Percentiles rank a stretch among this genome's conserved stretches.
phyloP scores from a whole-genome alignment of 345 rosid species.

The Gossypium anomalum region DNA sequence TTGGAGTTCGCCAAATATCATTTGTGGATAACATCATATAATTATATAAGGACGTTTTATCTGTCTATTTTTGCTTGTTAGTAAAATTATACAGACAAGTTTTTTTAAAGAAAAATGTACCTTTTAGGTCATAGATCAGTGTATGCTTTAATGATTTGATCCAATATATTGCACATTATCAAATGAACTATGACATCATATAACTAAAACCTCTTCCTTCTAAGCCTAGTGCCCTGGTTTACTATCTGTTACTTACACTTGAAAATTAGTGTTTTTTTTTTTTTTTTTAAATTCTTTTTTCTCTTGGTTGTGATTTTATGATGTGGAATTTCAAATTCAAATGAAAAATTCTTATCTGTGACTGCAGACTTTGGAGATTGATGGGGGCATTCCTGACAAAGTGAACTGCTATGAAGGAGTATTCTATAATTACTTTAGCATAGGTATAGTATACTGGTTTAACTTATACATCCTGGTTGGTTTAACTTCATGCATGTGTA shows the following conservation, averaged over 20 bases:
- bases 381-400: slow-evolving; percentile 57
- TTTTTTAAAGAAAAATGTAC: not conserved
- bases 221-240: not conserved
- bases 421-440: slow-evolving; percentile 90
- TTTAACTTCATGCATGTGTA: not conserved
- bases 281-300: not conserved
- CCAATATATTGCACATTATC: not conserved
- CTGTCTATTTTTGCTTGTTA: not conserved
- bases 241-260: not conserved
- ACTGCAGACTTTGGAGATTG: slow-evolving; percentile 57
- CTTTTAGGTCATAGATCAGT: not conserved
- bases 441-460: slow-evolving; percentile 58
- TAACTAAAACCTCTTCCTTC: not conserved
- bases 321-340: slow-evolving; percentile 13
- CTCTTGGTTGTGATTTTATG: not conserved
- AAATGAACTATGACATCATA: not conserved
- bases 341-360: slow-evolving; percentile 15
- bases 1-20: not conserved
- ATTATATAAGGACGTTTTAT: not conserved
- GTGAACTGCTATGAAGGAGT: slow-evolving; percentile 67
- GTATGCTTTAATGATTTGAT: not conserved
- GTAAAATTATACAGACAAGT: not conserved
- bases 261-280: not conserved
- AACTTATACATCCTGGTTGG: not conserved
- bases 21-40: not conserved